A percentile compares a stretch with the other conserved stretches of the same genome.
Evolutionary conservation across 2,329 filamentous ascomycete species (phyloP).

Genomic region (Talaromyces sp.): DNA sequence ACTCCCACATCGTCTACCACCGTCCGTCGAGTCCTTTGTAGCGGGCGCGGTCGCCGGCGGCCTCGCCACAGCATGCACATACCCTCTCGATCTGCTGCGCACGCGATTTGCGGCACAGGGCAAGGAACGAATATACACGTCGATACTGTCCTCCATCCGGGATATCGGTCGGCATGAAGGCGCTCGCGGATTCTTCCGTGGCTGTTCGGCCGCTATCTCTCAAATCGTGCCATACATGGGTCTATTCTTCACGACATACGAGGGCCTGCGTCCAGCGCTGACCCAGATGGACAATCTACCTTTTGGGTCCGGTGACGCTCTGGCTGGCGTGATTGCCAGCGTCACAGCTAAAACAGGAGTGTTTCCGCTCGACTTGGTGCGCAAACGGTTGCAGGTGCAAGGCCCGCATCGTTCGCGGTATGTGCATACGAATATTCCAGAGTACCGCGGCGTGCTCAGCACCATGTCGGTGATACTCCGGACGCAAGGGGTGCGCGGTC

Average conservation of each 20-base stretch:
- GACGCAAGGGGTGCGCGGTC: constrained; percentile 69
- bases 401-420: constrained; percentile 77
- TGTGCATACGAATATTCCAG: constrained; percentile 81
- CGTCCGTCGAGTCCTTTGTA: constrained; percentile 72
- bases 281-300: constrained; percentile 42
- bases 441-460: constrained; percentile 65
- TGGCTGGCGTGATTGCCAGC: constrained; percentile 74
- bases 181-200: constrained; percentile 75
- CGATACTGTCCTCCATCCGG: constrained; percentile 62
- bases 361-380: constrained; percentile 86
- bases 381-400: constrained; percentile 92
- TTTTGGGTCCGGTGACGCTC: constrained; percentile 75
- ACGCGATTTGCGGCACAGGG: constrained; percentile 97
- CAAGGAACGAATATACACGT: constrained; percentile 69
- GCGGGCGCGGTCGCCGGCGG: constrained; percentile 80
- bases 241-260: constrained; percentile 88
- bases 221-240: constrained; percentile 98
- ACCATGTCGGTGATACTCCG: constrained; percentile 65
- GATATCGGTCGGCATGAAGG: constrained; percentile 77
- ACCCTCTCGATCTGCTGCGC: constrained; percentile 86
- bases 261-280: constrained; percentile 63
- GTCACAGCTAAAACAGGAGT: constrained; percentile 81
- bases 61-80: constrained; percentile 75
- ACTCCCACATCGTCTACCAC: constrained; percentile 53
- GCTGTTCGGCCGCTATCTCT: constrained; percentile 71